Evolutionary conservation across 202 grass and related monocot species (phyloP).

Genomic region (Alloteropsis angusta): DNA sequence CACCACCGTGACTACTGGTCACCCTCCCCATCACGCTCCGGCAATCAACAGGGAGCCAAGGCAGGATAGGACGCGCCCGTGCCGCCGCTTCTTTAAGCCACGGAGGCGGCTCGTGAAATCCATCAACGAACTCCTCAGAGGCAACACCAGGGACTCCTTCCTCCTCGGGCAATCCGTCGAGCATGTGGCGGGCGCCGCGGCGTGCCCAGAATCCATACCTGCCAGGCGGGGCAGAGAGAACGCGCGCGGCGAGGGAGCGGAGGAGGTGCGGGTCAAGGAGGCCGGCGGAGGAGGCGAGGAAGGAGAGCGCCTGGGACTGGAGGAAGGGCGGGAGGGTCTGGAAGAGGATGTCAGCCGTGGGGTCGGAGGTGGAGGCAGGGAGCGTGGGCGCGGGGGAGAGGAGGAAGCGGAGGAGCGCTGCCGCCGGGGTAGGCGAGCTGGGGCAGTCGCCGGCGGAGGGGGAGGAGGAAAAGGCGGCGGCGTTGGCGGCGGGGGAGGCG

Average conservation of each 20-base stretch:
- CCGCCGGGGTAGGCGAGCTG: slow-evolving; percentile 19
- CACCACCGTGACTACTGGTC: neutral
- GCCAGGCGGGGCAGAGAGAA: neutral
- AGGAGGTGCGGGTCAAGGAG: slow-evolving; percentile 36
- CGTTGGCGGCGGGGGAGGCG: slow-evolving; percentile 28
- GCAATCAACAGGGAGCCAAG: slow-evolving; percentile 52
- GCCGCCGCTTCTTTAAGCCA: slow-evolving; percentile 38
- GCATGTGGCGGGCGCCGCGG: slow-evolving; percentile 53
- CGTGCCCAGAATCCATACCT: slow-evolving; percentile 34
- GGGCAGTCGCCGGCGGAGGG: slow-evolving; percentile 13
- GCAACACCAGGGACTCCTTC: neutral
- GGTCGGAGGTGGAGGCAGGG: neutral
- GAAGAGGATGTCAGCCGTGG: slow-evolving; percentile 32
- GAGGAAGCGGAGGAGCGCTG: slow-evolving; percentile 40
- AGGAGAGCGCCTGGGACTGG: slow-evolving; percentile 72
- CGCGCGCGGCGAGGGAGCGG: slow-evolving; percentile 20
- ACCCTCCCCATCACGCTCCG: neutral
- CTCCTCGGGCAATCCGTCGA: slow-evolving; percentile 45
- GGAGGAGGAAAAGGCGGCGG: slow-evolving; percentile 28
- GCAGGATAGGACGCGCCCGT: slow-evolving; percentile 23
- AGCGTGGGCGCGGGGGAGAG: slow-evolving; percentile 24
- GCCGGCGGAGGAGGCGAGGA: slow-evolving; percentile 35
- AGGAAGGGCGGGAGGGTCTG: slow-evolving; percentile 49
- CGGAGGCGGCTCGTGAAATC: slow-evolving; percentile 32
- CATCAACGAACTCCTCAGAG: neutral